Percentiles rank a stretch among this genome's conserved stretches.
Conservation (phyloP, 176 grass and related monocot genomes). For the Oryza meridionalis region DNA sequence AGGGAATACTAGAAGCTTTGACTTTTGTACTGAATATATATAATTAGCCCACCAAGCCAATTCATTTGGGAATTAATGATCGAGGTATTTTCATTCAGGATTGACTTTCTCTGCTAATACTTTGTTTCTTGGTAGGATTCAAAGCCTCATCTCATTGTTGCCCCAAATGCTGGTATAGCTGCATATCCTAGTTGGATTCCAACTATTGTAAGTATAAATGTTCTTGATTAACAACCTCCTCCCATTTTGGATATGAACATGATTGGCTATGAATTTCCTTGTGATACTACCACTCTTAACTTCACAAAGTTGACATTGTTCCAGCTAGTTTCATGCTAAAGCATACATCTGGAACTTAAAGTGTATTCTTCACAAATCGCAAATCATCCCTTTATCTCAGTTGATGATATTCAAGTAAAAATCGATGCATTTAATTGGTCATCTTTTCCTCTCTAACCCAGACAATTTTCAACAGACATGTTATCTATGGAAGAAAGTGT, state of each 20-base stretch:
- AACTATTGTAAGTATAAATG: conserved; percentile 73
- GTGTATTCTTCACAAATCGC: background rate
- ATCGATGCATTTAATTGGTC: background rate
- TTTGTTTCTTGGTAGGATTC: conserved; percentile 59
- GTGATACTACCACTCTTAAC: background rate
- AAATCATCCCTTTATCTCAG: conserved; percentile 9
- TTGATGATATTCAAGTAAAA: conserved; percentile 17
- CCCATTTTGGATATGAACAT: background rate
- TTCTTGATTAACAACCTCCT: conserved; percentile 1
- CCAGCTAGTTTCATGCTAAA: conserved; percentile 14
- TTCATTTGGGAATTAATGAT: conserved; percentile 19
- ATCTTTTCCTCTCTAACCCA: conserved; percentile 12
- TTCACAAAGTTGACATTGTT: background rate
- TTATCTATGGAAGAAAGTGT: conserved; percentile 20
- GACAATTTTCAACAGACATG: background rate
- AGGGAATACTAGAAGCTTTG: background rate
- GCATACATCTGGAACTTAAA: background rate
- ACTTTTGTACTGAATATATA: conserved; percentile 26
- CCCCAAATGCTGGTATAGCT: conserved; percentile 93
- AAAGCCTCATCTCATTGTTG: conserved; percentile 76
- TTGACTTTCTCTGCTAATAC: conserved; percentile 39
- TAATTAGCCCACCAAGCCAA: background rate
- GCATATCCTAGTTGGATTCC: conserved; percentile 90
- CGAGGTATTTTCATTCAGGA: conserved; percentile 29
- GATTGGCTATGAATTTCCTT: background rate